Evolutionary conservation across 352 stramenopile genomes (phyloP).

Genomic region (Aphanomyces stellatus): DNA sequence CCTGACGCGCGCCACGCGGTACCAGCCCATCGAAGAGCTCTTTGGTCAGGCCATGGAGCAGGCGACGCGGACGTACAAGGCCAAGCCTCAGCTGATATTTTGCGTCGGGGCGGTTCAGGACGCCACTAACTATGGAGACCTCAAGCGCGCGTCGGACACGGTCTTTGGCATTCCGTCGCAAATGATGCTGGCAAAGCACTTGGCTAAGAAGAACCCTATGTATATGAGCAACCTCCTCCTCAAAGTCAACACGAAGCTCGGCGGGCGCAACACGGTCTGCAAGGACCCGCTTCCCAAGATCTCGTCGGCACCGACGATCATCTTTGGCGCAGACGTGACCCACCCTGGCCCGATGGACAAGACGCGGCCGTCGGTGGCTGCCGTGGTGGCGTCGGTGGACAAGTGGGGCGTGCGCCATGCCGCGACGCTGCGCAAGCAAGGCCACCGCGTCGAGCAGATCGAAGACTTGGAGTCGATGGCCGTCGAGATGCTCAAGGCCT

Average conservation of each 20-base stretch:
- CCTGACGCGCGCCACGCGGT: constrained; percentile 29
- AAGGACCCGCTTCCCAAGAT: constrained; percentile 36
- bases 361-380: constrained; percentile 65
- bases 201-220: constrained; percentile 42
- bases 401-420: constrained; percentile 57
- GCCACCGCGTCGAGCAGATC: constrained; percentile 73
- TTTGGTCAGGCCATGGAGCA: constrained; percentile 35
- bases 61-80: constrained; percentile 27
- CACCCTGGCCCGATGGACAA: constrained; percentile 67
- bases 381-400: constrained; percentile 75
- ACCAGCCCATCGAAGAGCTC: constrained; percentile 28
- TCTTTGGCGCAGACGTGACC: constrained; percentile 79
- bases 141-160: constrained; percentile 67
- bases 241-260: constrained; percentile 75
- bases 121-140: constrained; percentile 42
- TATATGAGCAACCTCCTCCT: constrained; percentile 71
- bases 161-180: constrained; percentile 66
- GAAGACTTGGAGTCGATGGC: constrained; percentile 54
- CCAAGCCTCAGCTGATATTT: constrained; percentile 41
- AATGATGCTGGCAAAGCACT: constrained; percentile 66
- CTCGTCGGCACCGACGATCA: constrained; percentile 45
- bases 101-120: constrained; percentile 45
- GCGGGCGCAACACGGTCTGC: constrained; percentile 53
- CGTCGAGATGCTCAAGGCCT: constrained; percentile 60
- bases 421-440: constrained; percentile 54